Base-by-base conservation (phyloP, 495 filamentous ascomycete genomes). In the Staphylotrichum longicolle region DNA sequence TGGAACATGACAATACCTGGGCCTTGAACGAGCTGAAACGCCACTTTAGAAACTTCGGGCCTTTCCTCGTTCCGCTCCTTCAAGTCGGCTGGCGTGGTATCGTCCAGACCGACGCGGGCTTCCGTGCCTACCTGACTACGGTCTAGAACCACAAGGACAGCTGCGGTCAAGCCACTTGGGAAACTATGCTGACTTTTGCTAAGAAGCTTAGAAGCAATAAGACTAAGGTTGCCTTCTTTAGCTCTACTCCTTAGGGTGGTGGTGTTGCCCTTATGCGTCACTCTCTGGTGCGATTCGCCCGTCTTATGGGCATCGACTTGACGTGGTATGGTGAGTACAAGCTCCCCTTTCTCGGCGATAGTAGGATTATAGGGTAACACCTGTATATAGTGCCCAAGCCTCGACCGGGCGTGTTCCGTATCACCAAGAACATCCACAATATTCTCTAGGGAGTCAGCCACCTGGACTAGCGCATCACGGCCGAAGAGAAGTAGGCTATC, bases 351-450 rank as follows among this genome's bases (percentile, higher is more conserved):
- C n/a, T 3, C 42, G 20, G 37, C 35, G 48, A 10, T 39, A 0
- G 14, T 39, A 7, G 11, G 39, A 34, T 35, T 27, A 41, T 12
- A 4, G 45, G 39, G 46, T 68, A 48, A 67, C 60, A 59, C 11
- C n/a, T n/a, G 11, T n/a, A 14, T 37, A 27, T 51, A 81, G 91
- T 95, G 3, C 91, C 91, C 5, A 92, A 91, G 68, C 91, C 91
- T 15, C 86, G 87, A 37, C 90, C 91, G 0, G 89, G 87, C 15
- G 88, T 93, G 14, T 96, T 95, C 73, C 83, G 89, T 40, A 87
- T 91, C 62, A 96, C 91, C 58, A 96, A 96, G 74, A 92, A 86
- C 51, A 89, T 91, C 65, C 91, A 96, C 81, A 96, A 96, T 69
- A 94, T 94, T 66, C 85, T 96, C 3, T 91, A 96, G 77, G 91